Conservation (phyloP, 1,139 yeast genomes). For the Zhuliangozyma blackwelliae region DNA sequence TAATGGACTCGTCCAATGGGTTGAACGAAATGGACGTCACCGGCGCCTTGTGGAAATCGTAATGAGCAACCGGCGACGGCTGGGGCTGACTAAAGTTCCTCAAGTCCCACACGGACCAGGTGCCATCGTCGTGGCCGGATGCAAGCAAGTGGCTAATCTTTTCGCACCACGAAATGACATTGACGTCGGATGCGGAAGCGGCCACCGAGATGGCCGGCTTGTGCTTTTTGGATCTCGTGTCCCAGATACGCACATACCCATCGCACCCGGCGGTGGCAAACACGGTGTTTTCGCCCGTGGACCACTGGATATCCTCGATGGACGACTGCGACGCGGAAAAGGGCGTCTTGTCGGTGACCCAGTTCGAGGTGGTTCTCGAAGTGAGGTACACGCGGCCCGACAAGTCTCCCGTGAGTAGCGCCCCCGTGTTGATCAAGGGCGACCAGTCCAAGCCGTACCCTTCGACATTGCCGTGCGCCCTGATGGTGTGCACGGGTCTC, state of each 20-base stretch:
- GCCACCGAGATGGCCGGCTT: constrained; percentile 82
- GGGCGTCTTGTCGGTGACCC: constrained; percentile 86
- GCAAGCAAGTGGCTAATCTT: constrained; percentile 85
- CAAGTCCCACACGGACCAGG: constrained; percentile 98
- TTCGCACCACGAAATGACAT: constrained; percentile 94
- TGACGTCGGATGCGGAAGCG: constrained; percentile 85
- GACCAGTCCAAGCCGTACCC: constrained; percentile 99
- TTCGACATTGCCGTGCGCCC: constrained; percentile 89
- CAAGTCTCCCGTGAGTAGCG: constrained; percentile 84
- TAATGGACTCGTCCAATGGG: constrained; percentile 91
- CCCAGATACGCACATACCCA: constrained; percentile 94
- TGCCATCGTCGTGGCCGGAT: constrained; percentile 95
- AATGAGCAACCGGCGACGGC: constrained; percentile 83
- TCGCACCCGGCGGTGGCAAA: constrained; percentile 93
- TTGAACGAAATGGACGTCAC: constrained; percentile 91
- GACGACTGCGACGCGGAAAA: constrained; percentile 68
- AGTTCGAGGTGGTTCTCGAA: constrained; percentile 67
- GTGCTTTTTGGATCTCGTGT: constrained; percentile 88
- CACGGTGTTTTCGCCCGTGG: constrained; percentile 84
- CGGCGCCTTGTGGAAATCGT: constrained; percentile 91
- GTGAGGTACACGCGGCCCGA: constrained; percentile 80
- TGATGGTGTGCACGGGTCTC: constrained; percentile 81
- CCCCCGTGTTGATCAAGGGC: constrained; percentile 74
- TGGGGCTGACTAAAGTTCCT: constrained; percentile 58
- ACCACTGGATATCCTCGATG: constrained; percentile 97